Evolutionary conservation across 495 filamentous ascomycete genomes (phyloP).

Genomic region (Aspergillus nanangensis): DNA sequence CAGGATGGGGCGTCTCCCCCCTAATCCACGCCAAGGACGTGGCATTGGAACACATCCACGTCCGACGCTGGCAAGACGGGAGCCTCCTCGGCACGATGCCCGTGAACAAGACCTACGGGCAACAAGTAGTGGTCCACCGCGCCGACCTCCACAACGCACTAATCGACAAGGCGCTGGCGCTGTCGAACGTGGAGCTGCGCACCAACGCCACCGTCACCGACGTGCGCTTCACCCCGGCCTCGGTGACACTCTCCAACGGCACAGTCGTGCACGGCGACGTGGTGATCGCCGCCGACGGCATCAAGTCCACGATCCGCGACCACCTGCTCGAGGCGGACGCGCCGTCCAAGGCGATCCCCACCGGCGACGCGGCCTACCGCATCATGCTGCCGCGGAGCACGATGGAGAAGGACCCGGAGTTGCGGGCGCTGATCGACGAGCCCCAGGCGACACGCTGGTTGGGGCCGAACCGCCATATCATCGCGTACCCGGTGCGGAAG

Average conservation of each 20-base stretch:
- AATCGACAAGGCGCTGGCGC: slow-evolving; percentile 29
- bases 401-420: slow-evolving; percentile 32
- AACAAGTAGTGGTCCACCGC: slow-evolving; percentile 40
- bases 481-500: slow-evolving; percentile 40
- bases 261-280: slow-evolving; percentile 33
- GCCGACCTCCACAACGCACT: slow-evolving; percentile 42
- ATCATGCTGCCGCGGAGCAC: slow-evolving; percentile 33
- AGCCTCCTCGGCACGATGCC: slow-evolving; percentile 32
- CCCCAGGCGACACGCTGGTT: slow-evolving; percentile 40
- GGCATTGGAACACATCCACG: slow-evolving; percentile 36
- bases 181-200: slow-evolving; percentile 33
- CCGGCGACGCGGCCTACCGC: slow-evolving; percentile 43
- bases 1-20: slow-evolving; percentile 42
- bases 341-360: slow-evolving; percentile 26
- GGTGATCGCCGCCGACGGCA: slow-evolving; percentile 44
- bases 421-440: slow-evolving; percentile 31
- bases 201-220: slow-evolving; percentile 29
- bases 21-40: slow-evolving; percentile 36
- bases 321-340: slow-evolving; percentile 22
- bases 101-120: slow-evolving; percentile 38
- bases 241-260: slow-evolving; percentile 32
- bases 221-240: slow-evolving; percentile 25
- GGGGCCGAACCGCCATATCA: slow-evolving; percentile 39
- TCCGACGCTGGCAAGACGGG: slow-evolving; percentile 41
- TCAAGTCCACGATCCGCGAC: slow-evolving; percentile 37